Evolutionary conservation across 495 filamentous ascomycete species (phyloP).

Genomic region (Xylaria castorea): DNA sequence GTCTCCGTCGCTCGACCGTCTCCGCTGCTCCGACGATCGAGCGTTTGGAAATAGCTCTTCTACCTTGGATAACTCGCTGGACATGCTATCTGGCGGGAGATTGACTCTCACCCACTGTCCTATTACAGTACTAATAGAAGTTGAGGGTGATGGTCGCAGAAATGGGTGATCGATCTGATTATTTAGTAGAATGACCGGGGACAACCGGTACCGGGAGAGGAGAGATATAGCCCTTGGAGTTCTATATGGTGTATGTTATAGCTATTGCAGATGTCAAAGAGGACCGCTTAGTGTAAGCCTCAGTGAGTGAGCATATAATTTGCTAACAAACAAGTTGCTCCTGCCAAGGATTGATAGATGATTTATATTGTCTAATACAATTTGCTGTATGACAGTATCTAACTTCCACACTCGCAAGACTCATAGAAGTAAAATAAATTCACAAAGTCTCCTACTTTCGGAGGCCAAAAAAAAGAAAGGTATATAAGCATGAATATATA

Average conservation of each 20-base stretch:
- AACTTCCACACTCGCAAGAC: neutral
- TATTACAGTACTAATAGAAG: neutral
- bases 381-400: neutral
- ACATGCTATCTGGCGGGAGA: slow-evolving; percentile 1
- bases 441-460: neutral
- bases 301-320: neutral
- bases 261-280: neutral
- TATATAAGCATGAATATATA: neutral
- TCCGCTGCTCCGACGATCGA: neutral
- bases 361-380: neutral
- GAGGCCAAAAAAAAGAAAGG: neutral
- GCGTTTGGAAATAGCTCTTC: slow-evolving; percentile 16
- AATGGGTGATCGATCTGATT: neutral
- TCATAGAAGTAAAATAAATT: neutral
- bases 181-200: neutral
- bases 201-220: neutral
- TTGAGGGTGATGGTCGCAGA: neutral
- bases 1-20: slow-evolving; percentile 2
- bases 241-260: neutral
- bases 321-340: neutral
- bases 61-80: slow-evolving; percentile 5
- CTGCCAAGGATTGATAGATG: neutral
- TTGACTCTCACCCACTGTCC: neutral
- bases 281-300: neutral
- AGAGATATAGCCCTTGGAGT: neutral